Evolutionary conservation across 768 basidiomycete genomes (phyloP).

Genomic region (Naematelia aurantialba): DNA sequence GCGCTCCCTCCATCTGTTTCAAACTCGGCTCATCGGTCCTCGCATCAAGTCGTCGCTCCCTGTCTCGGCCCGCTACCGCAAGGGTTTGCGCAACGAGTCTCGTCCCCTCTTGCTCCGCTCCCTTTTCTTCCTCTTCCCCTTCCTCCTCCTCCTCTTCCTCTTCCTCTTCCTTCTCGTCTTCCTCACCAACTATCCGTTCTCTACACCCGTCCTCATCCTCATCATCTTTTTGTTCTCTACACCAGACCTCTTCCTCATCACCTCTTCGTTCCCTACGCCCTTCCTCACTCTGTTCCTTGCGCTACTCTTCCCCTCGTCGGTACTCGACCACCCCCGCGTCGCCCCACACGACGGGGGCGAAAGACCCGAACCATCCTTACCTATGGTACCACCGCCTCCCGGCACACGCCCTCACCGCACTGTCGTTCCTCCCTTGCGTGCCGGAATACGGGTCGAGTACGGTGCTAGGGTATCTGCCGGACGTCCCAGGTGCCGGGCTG

Average conservation of each 20-base stretch:
- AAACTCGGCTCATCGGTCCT: too few relatives aligned
- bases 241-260: background rate
- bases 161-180: constrained; percentile 7
- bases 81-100: too few relatives aligned
- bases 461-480: constrained; percentile 43
- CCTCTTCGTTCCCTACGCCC: too few relatives aligned
- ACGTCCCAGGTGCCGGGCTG: constrained; percentile 23
- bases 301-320: too few relatives aligned
- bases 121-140: too few relatives aligned
- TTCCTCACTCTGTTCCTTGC: too few relatives aligned
- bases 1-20: too few relatives aligned
- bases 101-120: too few relatives aligned
- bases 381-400: constrained; percentile 43
- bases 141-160: too few relatives aligned
- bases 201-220: background rate
- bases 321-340: background rate
- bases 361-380: constrained; percentile 46
- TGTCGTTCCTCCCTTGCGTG: constrained; percentile 41
- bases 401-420: constrained; percentile 21
- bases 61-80: too few relatives aligned
- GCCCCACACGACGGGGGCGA: background rate
- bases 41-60: too few relatives aligned
- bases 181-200: background rate
- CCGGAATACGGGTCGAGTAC: constrained; percentile 32
- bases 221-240: background rate